These are phyloP conservation scores for Alopecurus myosuroides DNA, from an alignment of 176 grass and related monocot species.

Conservation along the genomic window DNA sequence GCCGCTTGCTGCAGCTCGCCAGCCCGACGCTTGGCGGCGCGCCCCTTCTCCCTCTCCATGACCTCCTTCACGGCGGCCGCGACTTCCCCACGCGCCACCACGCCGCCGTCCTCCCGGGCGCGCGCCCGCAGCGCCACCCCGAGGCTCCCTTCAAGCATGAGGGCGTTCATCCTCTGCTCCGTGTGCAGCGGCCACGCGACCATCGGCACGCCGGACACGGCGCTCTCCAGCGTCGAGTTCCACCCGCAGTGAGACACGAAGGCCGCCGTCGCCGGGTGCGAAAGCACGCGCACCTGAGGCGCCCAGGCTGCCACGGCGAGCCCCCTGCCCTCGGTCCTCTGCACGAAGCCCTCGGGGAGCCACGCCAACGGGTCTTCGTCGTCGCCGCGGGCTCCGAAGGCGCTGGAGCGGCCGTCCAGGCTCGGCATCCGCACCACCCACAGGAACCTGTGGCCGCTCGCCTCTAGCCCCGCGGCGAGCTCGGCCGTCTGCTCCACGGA, in stretches of 20 bases:
- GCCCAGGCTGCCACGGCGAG: no score
- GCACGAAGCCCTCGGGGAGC: no score
- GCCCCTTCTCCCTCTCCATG: background rate
- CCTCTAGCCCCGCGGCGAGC: no score
- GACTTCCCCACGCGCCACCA: background rate
- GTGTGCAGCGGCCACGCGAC: constrained; percentile 59
- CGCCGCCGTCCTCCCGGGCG: background rate
- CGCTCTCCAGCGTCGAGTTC: constrained; percentile 66
- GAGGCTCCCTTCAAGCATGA: background rate
- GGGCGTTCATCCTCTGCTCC: constrained; percentile 52
- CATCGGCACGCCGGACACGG: constrained; percentile 47
- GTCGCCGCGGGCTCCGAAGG: no score
- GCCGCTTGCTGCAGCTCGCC: background rate
- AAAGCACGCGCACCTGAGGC: no score
- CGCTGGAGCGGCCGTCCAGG: no score
- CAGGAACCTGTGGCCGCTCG: no score
- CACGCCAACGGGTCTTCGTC: no score
- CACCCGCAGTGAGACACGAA: constrained; percentile 83
- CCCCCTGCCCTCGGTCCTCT: no score
- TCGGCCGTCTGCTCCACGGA: no score
- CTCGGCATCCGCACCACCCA: no score
- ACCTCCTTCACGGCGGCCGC: background rate
- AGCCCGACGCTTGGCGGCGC: background rate
- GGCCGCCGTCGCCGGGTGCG: constrained; percentile 35
- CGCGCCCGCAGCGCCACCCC: constrained; percentile 13